Evolutionary conservation across 23 red algal genomes (phyloP), one percentile per base, ranked within the genome.

Genomic region (Rhodosorus marinus): DNA sequence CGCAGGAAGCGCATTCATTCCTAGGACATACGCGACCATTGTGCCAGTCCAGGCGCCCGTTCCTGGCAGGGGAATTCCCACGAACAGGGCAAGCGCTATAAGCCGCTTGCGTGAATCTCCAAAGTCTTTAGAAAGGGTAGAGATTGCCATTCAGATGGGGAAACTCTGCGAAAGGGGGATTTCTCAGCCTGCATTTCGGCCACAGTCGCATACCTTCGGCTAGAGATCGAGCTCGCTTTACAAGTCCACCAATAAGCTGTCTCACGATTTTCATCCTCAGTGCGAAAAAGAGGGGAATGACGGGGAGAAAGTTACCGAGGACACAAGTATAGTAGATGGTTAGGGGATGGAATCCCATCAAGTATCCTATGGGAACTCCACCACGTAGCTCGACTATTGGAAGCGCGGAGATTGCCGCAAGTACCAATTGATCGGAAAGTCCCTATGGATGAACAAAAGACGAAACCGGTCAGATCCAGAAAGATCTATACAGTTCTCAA

Each of bases 21-120:
- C 62, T 5, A 98, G 43, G 21, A 98, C 69, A 54, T 75, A 80
- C 0, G 79, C 90, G 20, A 75, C 51, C 2, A 85, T 22, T 2
- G 55, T 64, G 20, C 90, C 90, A 0, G 90, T 83, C 78, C 78
- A 98, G 1, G 73, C 90, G 6, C 90, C 90, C 25, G 90, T 98
- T 17, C 90, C 90, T 6, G 90, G 90, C 5, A 85, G 42, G 0
- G 90, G 90, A 3, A 98, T 56, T 56, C 79, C 90, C 6, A 98
- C 90, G 43, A 98, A 98, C 31, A 98, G 36, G 31, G 79, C 73
- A 27, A 98, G 63, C 8, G 72, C 90, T 0, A 63, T 69, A 14
- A 52, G 62, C 14, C 49, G 67, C 0, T 25, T 24, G 29, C 60
- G 57, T 26, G 52, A 53, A 20, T 36, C 38, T 43, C 17, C 26